phyloP scores from a whole-genome alignment of 306 rosid genomes.

The Vigna hirtella region DNA sequence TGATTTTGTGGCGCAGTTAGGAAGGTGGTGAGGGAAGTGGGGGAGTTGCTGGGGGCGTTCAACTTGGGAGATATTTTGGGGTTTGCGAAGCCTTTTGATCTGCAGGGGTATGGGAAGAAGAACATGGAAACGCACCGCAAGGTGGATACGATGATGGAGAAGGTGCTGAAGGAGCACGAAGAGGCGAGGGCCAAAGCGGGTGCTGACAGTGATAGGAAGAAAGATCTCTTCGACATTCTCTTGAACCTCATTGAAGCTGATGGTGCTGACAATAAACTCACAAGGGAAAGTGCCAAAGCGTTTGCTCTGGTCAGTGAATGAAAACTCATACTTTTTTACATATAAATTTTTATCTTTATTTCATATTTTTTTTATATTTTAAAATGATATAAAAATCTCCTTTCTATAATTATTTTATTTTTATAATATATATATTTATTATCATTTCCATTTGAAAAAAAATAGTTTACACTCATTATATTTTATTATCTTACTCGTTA shows the following conservation, averaged over 20 bases:
- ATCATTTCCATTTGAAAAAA: no score
- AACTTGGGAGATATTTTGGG: background rate
- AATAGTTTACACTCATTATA: no score
- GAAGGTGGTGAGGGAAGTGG: background rate
- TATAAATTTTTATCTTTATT: no score
- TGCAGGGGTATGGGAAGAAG: slow-evolving; percentile 11
- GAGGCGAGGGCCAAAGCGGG: background rate
- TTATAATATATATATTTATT: no score
- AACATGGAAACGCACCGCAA: background rate
- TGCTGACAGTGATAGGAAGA: background rate
- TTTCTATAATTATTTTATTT: no score
- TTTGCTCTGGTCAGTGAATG: background rate
- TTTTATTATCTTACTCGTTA: no score
- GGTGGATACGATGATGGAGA: slow-evolving; percentile 3
- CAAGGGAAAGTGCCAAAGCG: background rate
- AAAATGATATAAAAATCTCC: no score
- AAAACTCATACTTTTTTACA: no score
- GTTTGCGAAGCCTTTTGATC: background rate
- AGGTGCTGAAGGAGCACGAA: background rate
- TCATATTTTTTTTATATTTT: no score
- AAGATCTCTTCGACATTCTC: background rate
- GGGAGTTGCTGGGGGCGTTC: slow-evolving; percentile 15
- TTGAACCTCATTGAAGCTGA: slow-evolving; percentile 5
- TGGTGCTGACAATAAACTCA: background rate
- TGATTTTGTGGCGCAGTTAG: background rate